A percentile compares a stretch with the other conserved stretches of the same genome.
These are phyloP conservation scores for Dryas alaskensis DNA, from an alignment of 306 rosid genomes.

Conservation along the genomic window DNA sequence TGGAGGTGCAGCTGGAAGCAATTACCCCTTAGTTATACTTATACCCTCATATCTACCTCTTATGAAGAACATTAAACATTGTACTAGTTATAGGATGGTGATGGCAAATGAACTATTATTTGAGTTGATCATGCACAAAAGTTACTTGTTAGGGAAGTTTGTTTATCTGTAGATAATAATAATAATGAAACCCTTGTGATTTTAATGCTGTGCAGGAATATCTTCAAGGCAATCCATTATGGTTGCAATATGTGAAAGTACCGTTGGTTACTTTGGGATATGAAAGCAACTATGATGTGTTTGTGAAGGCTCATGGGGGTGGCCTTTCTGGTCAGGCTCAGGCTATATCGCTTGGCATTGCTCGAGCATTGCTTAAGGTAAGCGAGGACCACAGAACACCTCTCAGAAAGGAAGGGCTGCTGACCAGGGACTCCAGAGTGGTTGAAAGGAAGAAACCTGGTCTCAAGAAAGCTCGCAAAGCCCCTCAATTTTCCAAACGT, in stretches of 20 bases:
- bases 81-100: background rate
- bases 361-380: conserved; percentile 88
- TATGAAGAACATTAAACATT: background rate
- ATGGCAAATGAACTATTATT: background rate
- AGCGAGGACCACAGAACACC: conserved; percentile 80
- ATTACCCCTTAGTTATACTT: too few relatives aligned
- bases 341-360: conserved; percentile 90
- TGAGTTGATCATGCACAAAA: background rate
- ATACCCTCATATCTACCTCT: background rate
- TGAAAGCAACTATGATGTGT: conserved; percentile 78
- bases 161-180: background rate
- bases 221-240: conserved; percentile 92
- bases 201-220: conserved; percentile 56
- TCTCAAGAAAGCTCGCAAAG: conserved; percentile 97
- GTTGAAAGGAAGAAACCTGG: conserved; percentile 98
- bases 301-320: conserved; percentile 89
- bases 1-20: too few relatives aligned
- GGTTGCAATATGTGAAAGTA: conserved; percentile 79
- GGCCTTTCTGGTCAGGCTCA: conserved; percentile 98
- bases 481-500: conserved; percentile 96
- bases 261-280: conserved; percentile 80
- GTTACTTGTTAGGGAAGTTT: background rate
- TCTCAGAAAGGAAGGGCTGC: conserved; percentile 77
- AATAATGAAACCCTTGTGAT: background rate
- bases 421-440: conserved; percentile 89